Base-by-base conservation (phyloP, 1,284 basidiomycete species). In the Sporisorium graminicola region DNA sequence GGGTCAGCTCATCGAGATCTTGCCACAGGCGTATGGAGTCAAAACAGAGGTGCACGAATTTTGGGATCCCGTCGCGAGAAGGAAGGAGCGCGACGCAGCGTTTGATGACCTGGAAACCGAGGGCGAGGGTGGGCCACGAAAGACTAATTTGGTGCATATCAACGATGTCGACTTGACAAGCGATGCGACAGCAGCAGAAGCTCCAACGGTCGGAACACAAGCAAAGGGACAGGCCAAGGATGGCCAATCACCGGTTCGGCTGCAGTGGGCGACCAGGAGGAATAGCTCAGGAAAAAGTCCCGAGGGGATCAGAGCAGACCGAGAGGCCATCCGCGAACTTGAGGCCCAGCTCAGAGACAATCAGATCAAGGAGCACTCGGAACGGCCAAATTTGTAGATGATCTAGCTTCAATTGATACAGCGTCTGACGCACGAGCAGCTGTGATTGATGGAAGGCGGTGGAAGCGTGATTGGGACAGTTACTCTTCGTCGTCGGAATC, bases 11-110 rank as follows among this genome's bases (percentile, higher is more conserved):
- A 74, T 85, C 42, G 84, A 84, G 58, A 82, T 85, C 31, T 31
- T 62, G 10, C 84, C 84, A 8, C 79, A 82, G 66, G 82, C 83
- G 9, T 86, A 85, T 47, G 84, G 84, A 31, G 80, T 85, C 29
- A 75, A 82, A 60, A 82, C 82, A 27, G 75, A 72, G 40, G 68
- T 77, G 16, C 79, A 78, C 65, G 72, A 77, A 3, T 85, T 85
- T 51, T 85, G 83, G 83, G 80, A 85, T 58, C 78, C 79, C 6
- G 76, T 78, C 22, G 59, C 67, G 43, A 67, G 81, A 55, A 74
- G 83, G 40, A 61, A 78, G 50, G 69, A 79, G 47, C 65, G 83
- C 16, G 83, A 85, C 37, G 78, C 79, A 22, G 74, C 70, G 7
- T 78, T 80, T 64, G 76, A 74, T 29, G 58, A 59, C 49, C 62